Evolutionary conservation across 768 basidiomycete genomes (phyloP).

Genomic region (Melanogaster broomeanus): DNA sequence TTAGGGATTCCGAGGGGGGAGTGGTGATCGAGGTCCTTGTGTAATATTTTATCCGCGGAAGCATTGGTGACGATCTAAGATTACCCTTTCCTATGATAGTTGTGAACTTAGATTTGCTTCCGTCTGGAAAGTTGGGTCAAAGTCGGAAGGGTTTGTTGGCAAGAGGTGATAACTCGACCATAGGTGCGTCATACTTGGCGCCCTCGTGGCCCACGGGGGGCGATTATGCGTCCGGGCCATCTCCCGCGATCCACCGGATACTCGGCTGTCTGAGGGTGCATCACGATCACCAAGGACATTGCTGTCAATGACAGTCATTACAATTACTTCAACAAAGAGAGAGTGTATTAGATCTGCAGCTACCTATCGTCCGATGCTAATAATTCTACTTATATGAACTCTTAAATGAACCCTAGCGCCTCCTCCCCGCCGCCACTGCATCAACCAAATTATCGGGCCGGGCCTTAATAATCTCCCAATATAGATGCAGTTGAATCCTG

Average conservation of each 20-base stretch:
- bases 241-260: too few relatives aligned
- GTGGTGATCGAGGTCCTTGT: slow-evolving; percentile 22
- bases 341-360: background rate
- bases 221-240: too few relatives aligned
- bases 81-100: slow-evolving; percentile 29
- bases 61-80: slow-evolving; percentile 32
- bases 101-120: slow-evolving; percentile 13
- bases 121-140: background rate
- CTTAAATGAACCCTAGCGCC: background rate
- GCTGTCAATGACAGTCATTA: background rate
- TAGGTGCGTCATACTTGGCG: too few relatives aligned
- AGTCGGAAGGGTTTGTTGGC: too few relatives aligned
- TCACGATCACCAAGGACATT: too few relatives aligned
- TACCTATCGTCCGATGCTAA: background rate
- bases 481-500: too few relatives aligned
- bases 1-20: background rate
- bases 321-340: background rate
- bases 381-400: background rate
- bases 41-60: slow-evolving; percentile 25
- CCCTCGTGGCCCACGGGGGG: too few relatives aligned
- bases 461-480: too few relatives aligned
- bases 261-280: too few relatives aligned
- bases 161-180: too few relatives aligned
- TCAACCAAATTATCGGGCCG: background rate
- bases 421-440: background rate